phyloP scores from a whole-genome alignment of 345 rosid genomes.

The Citrus trifoliata region DNA sequence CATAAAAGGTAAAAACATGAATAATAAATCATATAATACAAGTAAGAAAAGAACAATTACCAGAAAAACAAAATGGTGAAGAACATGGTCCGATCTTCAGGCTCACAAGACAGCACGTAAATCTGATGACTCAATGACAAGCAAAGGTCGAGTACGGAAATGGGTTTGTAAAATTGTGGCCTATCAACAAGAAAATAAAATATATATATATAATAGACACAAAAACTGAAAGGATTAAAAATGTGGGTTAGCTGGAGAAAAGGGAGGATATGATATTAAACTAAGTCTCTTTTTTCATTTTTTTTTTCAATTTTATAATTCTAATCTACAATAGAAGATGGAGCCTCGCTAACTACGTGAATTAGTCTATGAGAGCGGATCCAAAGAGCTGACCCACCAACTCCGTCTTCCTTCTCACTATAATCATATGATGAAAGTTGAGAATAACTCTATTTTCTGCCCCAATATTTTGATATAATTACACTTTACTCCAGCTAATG shows the following conservation, averaged over 20 bases:
- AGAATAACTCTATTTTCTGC: neutral
- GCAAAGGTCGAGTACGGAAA: neutral
- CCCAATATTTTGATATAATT: neutral
- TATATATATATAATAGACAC: neutral
- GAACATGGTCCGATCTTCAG: constrained; percentile 8
- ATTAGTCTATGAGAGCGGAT: neutral
- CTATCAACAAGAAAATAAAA: neutral
- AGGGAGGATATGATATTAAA: neutral
- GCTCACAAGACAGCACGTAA: neutral
- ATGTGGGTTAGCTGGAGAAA: neutral
- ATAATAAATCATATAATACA: neutral
- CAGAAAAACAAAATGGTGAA: constrained; percentile 2
- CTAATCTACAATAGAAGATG: neutral
- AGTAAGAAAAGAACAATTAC: neutral
- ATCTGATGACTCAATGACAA: neutral
- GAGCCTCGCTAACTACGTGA: neutral
- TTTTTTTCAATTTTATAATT: neutral
- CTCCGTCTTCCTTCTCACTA: neutral
- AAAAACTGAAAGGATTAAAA: neutral
- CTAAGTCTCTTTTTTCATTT: neutral
- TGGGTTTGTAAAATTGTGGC: too few relatives aligned
- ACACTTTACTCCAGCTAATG: too few relatives aligned
- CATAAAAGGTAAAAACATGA: neutral
- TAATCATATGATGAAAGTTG: neutral
- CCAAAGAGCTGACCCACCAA: constrained; percentile 2